phyloP scores from a whole-genome alignment of 2,329 filamentous ascomycete genomes.

The Scedosporium minutisporum region DNA sequence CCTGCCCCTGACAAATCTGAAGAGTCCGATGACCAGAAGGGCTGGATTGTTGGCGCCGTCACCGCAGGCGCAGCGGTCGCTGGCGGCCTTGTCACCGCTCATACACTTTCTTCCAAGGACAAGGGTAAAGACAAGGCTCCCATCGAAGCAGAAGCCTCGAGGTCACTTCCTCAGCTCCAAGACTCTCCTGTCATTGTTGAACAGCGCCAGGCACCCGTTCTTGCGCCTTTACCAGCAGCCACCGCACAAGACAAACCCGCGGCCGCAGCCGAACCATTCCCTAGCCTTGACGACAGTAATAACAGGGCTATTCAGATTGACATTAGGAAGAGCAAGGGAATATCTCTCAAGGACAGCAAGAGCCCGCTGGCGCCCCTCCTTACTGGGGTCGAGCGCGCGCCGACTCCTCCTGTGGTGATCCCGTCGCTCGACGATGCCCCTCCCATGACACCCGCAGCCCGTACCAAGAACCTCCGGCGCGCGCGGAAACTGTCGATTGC shows the following conservation, averaged over 20 bases:
- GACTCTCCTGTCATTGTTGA: conserved; percentile 4
- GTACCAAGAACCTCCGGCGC: conserved; percentile 33
- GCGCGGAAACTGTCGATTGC: conserved; percentile 34
- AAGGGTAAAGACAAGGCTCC: not conserved
- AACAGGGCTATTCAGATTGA: not conserved
- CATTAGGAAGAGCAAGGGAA: not conserved
- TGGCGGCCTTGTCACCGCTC: not conserved
- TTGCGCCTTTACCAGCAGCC: conserved; percentile 13
- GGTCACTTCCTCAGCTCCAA: not conserved
- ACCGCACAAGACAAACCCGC: conserved; percentile 9
- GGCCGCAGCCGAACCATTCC: not conserved
- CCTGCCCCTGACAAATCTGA: not conserved
- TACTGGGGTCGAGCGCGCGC: conserved; percentile 16
- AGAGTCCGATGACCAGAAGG: not conserved
- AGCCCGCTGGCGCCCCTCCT: conserved; percentile 2
- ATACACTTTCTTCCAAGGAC: not conserved
- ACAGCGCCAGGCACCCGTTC: conserved; percentile 10
- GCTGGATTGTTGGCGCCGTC: not conserved
- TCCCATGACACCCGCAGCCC: conserved; percentile 28
- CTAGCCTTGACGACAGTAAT: not conserved
- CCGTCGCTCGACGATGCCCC: conserved; percentile 30
- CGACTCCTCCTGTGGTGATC: conserved; percentile 37
- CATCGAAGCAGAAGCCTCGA: not conserved
- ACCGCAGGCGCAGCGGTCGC: not conserved
- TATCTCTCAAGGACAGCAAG: not conserved